Conservation (phyloP, 1,284 basidiomycete genomes). For the Cryptococcus neoformans region DNA sequence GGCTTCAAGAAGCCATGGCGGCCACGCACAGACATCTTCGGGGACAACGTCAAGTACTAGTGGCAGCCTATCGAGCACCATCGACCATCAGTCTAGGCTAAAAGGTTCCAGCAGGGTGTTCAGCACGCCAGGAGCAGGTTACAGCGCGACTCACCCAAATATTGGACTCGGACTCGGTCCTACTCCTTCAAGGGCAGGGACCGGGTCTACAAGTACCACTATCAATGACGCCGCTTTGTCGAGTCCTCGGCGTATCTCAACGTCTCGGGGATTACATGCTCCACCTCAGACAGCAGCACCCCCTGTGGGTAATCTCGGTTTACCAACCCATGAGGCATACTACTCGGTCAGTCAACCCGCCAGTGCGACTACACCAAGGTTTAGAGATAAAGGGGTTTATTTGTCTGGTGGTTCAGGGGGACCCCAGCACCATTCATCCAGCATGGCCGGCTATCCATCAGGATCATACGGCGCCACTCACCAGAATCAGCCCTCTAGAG, state of each 20-base stretch:
- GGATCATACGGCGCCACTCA: conserved; percentile 4
- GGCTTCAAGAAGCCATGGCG: not conserved
- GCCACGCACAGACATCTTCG: not conserved
- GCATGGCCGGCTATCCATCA: conserved; percentile 6
- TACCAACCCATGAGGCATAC: conserved; percentile 26
- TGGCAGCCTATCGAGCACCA: no score
- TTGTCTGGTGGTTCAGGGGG: not conserved
- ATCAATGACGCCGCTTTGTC: conserved; percentile 7
- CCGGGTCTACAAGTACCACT: not conserved
- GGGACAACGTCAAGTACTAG: not conserved
- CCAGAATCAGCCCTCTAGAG: not conserved
- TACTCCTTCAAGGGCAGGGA: conserved; percentile 1
- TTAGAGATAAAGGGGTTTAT: conserved; percentile 11
- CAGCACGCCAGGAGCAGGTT: conserved; percentile 13
- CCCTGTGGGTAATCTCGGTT: conserved; percentile 4
- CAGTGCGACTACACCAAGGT: conserved; percentile 24
- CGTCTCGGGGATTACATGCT: conserved; percentile 7
- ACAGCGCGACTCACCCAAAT: conserved; percentile 13
- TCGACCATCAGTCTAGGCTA: not conserved
- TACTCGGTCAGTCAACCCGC: conserved; percentile 28
- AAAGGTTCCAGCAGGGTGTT: not conserved
- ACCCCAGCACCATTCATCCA: not conserved
- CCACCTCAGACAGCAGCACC: conserved; percentile 6
- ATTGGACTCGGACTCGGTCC: conserved; percentile 6
- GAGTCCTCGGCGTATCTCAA: conserved; percentile 17